Evolutionary conservation across 2,329 filamentous ascomycete species (phyloP).

Genomic region (Chaetomium sp.): DNA sequence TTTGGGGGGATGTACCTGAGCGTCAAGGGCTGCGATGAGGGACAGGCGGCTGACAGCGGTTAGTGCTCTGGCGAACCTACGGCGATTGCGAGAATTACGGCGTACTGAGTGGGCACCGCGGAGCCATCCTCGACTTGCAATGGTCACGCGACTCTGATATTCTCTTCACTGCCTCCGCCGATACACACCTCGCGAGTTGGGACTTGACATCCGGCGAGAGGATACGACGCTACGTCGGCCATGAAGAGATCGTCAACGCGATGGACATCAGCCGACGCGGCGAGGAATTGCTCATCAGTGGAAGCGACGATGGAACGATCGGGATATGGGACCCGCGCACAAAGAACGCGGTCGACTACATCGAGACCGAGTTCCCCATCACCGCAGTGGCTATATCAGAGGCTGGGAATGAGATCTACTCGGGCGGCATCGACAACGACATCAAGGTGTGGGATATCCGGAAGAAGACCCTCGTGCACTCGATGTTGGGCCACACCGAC

Average conservation of each 20-base stretch:
- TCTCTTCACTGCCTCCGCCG: slow-evolving; percentile 86
- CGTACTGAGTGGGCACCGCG: slow-evolving; percentile 78
- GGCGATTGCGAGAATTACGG: slow-evolving; percentile 95
- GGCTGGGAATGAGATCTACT: slow-evolving; percentile 91
- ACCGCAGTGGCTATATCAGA: slow-evolving; percentile 88
- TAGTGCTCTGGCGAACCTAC: slow-evolving; percentile 90
- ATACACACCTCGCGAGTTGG: slow-evolving; percentile 91
- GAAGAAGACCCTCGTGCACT: slow-evolving; percentile 83
- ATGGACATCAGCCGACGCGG: slow-evolving; percentile 84
- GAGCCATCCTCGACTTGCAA: slow-evolving; percentile 83
- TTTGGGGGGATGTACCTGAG: not conserved
- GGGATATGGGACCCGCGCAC: slow-evolving; percentile 93
- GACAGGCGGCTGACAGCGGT: not conserved
- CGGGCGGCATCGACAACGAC: slow-evolving; percentile 92
- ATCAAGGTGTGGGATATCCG: slow-evolving; percentile 96
- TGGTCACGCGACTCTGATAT: slow-evolving; percentile 94
- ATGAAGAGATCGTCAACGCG: slow-evolving; percentile 93
- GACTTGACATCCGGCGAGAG: slow-evolving; percentile 86
- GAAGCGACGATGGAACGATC: slow-evolving; percentile 87
- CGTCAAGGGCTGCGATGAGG: not conserved
- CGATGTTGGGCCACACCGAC: slow-evolving; percentile 82
- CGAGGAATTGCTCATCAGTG: slow-evolving; percentile 84
- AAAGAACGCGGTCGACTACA: slow-evolving; percentile 80
- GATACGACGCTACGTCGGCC: slow-evolving; percentile 85
- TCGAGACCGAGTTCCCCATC: slow-evolving; percentile 86